Conservation (phyloP, 768 basidiomycete species). For the Russula vinacea region DNA sequence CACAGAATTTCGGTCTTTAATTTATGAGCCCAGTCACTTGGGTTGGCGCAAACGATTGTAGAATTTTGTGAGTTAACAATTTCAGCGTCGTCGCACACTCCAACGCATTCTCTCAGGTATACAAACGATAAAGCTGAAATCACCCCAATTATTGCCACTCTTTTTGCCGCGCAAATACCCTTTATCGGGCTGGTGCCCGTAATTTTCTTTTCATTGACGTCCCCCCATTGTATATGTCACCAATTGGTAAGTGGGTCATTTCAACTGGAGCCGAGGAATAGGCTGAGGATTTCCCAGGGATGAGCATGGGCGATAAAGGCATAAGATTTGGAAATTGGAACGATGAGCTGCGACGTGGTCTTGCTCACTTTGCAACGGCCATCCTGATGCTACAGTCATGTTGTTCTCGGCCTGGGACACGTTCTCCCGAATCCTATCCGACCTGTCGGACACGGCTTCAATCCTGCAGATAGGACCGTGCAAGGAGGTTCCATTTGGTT, state of each 20-base stretch:
- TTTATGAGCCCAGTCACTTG: conserved; percentile 44
- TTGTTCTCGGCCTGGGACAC: conserved; percentile 31
- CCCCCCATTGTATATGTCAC: conserved; percentile 48
- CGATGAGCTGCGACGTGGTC: conserved; percentile 16
- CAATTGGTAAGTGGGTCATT: conserved; percentile 35
- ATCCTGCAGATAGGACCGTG: conserved; percentile 9
- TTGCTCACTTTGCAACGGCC: conserved; percentile 28
- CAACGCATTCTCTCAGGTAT: conserved; percentile 8
- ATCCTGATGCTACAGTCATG: conserved; percentile 33
- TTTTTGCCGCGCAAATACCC: conserved; percentile 45
- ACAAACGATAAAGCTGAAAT: conserved; percentile 20
- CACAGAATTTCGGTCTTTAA: not conserved
- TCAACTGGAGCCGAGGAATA: not conserved
- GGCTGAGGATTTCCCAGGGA: not conserved
- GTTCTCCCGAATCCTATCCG: conserved; percentile 33
- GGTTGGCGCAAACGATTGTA: conserved; percentile 59
- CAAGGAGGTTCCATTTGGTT: conserved; percentile 28
- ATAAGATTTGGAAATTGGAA: conserved; percentile 27
- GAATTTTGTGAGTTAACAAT: conserved; percentile 20
- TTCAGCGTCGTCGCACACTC: conserved; percentile 34
- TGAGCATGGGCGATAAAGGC: conserved; percentile 18
- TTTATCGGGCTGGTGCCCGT: conserved; percentile 46
- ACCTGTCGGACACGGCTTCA: conserved; percentile 29
- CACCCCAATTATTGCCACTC: conserved; percentile 25
- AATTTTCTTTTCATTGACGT: conserved; percentile 58